Evolutionary conservation across 2,329 filamentous ascomycete genomes (phyloP).

Genomic region (Stachybotrys echinatus): DNA sequence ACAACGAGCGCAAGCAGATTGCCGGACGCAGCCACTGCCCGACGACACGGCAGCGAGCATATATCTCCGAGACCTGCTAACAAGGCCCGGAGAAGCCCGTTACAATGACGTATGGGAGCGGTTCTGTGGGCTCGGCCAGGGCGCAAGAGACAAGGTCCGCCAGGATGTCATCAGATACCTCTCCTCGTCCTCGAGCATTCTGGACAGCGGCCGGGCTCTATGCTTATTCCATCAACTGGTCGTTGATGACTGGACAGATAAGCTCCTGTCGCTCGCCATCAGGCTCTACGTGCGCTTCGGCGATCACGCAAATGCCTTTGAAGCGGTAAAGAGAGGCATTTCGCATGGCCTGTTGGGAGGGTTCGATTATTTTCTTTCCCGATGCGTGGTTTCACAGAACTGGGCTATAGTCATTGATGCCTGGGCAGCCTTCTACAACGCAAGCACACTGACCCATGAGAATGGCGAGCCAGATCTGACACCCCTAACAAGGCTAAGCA

Average conservation of each 20-base stretch:
- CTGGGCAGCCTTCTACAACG: not conserved
- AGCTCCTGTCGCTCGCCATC: conserved; percentile 33
- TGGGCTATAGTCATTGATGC: not conserved
- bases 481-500: not conserved
- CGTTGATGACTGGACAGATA: conserved; percentile 31
- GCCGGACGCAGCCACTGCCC: not conserved
- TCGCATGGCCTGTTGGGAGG: conserved; percentile 28
- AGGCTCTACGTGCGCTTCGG: conserved; percentile 35
- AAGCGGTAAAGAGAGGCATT: conserved; percentile 33
- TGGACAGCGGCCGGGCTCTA: conserved; percentile 40
- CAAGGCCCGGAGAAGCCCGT: conserved; percentile 12
- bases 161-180: conserved; percentile 35
- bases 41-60: not conserved
- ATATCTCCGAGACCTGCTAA: conserved; percentile 15
- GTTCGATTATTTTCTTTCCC: conserved; percentile 37
- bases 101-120: conserved; percentile 39
- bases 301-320: conserved; percentile 31
- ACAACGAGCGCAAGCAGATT: not conserved
- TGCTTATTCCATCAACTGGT: conserved; percentile 36
- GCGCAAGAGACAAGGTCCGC: conserved; percentile 20
- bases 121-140: conserved; percentile 30
- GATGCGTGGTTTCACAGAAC: conserved; percentile 26
- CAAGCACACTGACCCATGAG: not conserved
- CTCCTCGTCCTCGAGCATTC: conserved; percentile 32
- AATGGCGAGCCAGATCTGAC: not conserved